Base-by-base conservation (phyloP, 108 stramenopile genomes). In the Parietichytrium sp. region DNA sequence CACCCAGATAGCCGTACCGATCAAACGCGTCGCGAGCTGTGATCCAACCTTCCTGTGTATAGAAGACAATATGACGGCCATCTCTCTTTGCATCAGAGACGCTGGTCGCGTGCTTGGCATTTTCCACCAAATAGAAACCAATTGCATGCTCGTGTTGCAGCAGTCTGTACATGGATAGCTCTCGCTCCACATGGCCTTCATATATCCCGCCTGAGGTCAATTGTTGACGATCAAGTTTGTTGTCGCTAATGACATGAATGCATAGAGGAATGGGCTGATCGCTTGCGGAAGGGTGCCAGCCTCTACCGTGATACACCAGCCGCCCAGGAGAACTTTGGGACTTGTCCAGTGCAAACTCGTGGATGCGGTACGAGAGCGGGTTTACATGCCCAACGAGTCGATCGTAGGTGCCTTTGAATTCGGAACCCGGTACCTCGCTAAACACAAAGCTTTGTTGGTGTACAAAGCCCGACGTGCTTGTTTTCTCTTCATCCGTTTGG, bases 271-370 rank as follows among this genome's bases (percentile, higher is more conserved):
- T 38, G 38, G 20, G 18, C 20, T 18, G 20, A 16, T 27, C 20
- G 61, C 33, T 72, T 31, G 20, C 20, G 61, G 61, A 38, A 6
- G n/a, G n/a, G n/a, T n/a, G n/a, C 61, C 61, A 72, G 10, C 61
- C 61, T 42, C 33, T 10, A n/a, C 38, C 33, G 23, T 20, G 33
- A 72, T 72, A 0, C 10, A 72, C 61, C 8, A 38, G 29, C n/a
- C n/a, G n/a, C n/a, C n/a, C n/a, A n/a, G n/a, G n/a, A n/a, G n/a
- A n/a, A n/a, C n/a, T n/a, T n/a, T n/a, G n/a, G n/a, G n/a, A n/a
- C n/a, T n/a, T n/a, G n/a, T n/a, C n/a, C n/a, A n/a, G n/a, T n/a
- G n/a, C n/a, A n/a, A n/a, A n/a, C n/a, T n/a, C n/a, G n/a, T n/a
- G n/a, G n/a, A n/a, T n/a, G n/a, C n/a, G n/a, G n/a, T n/a, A n/a